Percentiles rank a stretch among this genome's conserved stretches.
Conservation (phyloP, 2,329 filamentous ascomycete genomes). For the Phaeosphaeria sp. region DNA sequence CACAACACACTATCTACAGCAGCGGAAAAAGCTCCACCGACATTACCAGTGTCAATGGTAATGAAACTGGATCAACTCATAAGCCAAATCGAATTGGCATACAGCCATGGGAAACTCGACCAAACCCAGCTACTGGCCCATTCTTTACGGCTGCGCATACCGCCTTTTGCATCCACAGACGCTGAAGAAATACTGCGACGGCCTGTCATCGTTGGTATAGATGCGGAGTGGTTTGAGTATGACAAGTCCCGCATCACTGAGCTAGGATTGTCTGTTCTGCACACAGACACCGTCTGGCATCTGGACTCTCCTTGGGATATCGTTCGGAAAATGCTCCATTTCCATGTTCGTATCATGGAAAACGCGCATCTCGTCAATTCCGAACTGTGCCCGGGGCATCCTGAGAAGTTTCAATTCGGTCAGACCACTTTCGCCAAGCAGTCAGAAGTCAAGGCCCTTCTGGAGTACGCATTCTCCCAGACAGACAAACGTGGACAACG, state of each 20-base stretch:
- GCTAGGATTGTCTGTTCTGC: slow-evolving; percentile 18
- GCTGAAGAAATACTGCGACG: slow-evolving; percentile 3
- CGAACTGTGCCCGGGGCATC: slow-evolving; percentile 11
- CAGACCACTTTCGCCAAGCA: slow-evolving; percentile 16
- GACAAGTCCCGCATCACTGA: slow-evolving; percentile 18
- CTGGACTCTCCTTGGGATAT: slow-evolving; percentile 1
- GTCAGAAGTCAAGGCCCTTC: slow-evolving; percentile 7
- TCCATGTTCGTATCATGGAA: slow-evolving; percentile 20
- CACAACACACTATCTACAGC: too few relatives aligned
- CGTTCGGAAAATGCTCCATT: slow-evolving; percentile 1
- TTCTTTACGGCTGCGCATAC: neutral
- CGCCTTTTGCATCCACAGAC: neutral
- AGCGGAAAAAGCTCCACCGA: too few relatives aligned
- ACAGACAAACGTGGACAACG: neutral
- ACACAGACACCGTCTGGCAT: neutral
- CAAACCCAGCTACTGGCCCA: neutral
- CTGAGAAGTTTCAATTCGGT: slow-evolving; percentile 24
- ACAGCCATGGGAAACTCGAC: neutral
- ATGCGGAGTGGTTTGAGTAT: slow-evolving; percentile 26
- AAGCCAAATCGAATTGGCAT: too few relatives aligned
- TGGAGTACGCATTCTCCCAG: slow-evolving; percentile 9
- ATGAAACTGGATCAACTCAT: too few relatives aligned
- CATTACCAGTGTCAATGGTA: too few relatives aligned
- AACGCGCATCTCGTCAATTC: slow-evolving; percentile 24
- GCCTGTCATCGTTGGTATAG: slow-evolving; percentile 19